Conservation (phyloP, 2,329 filamentous ascomycete species). For the Talaromyces sp. region DNA sequence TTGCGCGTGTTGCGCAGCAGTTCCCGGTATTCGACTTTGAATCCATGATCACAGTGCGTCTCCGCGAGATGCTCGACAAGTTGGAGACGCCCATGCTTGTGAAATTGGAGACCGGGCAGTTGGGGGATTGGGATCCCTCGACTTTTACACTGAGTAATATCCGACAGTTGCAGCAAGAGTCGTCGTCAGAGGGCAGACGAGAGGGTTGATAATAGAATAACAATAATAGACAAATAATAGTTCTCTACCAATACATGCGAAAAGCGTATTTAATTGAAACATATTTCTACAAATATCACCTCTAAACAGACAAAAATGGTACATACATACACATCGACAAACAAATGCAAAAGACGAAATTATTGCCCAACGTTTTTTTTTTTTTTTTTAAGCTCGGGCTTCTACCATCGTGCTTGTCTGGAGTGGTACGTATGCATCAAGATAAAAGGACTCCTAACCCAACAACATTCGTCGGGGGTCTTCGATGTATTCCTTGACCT, state of each 20-base stretch:
- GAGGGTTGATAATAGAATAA: neutral
- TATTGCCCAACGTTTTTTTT: neutral
- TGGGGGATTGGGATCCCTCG: neutral
- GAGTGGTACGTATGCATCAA: neutral
- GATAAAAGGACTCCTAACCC: neutral
- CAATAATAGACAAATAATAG: neutral
- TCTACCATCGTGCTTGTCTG: neutral
- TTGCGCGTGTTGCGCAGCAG: slow-evolving; percentile 12
- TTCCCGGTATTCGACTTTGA: slow-evolving; percentile 35
- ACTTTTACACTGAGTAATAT: neutral
- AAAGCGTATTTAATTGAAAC: neutral
- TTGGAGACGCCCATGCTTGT: slow-evolving; percentile 45
- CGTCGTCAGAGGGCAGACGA: neutral
- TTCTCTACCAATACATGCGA: neutral
- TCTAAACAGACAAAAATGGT: neutral
- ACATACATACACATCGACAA: neutral
- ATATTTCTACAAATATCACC: slow-evolving; percentile 1
- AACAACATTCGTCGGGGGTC: slow-evolving; percentile 55
- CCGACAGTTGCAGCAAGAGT: neutral
- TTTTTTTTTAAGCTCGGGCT: neutral
- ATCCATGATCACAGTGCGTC: slow-evolving; percentile 33
- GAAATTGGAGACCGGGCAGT: slow-evolving; percentile 48
- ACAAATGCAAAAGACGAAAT: neutral
- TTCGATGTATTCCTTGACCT: slow-evolving; percentile 93
- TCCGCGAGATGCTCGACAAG: slow-evolving; percentile 39